Conservation (phyloP, 345 rosid species). For the Hirschfeldia incana region DNA sequence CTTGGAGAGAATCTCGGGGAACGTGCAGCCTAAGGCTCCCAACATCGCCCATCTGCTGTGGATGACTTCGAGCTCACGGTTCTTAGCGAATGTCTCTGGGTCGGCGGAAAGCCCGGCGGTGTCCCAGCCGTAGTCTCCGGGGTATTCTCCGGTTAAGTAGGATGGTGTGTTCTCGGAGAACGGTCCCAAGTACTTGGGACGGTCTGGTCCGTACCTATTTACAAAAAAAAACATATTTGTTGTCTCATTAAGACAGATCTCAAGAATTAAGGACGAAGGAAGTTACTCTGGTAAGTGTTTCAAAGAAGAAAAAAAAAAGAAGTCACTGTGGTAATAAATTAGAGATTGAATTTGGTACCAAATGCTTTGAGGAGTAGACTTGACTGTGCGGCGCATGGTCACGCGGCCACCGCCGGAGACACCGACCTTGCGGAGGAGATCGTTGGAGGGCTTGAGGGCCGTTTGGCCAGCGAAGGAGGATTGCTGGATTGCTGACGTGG, state of each 20-base stretch:
- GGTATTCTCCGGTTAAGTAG: neutral
- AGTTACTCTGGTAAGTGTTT: neutral
- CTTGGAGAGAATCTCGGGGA: neutral
- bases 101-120: constrained; percentile 96
- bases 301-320: neutral
- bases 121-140: constrained; percentile 55
- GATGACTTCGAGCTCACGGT: neutral
- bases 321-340: too few relatives aligned
- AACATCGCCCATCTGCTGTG: neutral
- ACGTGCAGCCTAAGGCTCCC: neutral
- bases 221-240: neutral
- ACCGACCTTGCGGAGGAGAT: constrained; percentile 69
- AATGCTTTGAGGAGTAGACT: constrained; percentile 38
- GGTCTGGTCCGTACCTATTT: constrained; percentile 96
- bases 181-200: constrained; percentile 95
- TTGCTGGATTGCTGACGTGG: constrained; percentile 82
- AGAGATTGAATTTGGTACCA: constrained; percentile 48
- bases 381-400: constrained; percentile 10
- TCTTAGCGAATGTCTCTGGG: constrained; percentile 87
- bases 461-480: constrained; percentile 35
- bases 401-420: constrained; percentile 60
- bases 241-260: neutral
- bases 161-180: constrained; percentile 46
- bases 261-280: neutral
- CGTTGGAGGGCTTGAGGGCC: constrained; percentile 69